These are phyloP conservation scores for Nepenthes alata DNA, from an alignment of 179 eudicot genomes.

Conservation along the genomic window DNA sequence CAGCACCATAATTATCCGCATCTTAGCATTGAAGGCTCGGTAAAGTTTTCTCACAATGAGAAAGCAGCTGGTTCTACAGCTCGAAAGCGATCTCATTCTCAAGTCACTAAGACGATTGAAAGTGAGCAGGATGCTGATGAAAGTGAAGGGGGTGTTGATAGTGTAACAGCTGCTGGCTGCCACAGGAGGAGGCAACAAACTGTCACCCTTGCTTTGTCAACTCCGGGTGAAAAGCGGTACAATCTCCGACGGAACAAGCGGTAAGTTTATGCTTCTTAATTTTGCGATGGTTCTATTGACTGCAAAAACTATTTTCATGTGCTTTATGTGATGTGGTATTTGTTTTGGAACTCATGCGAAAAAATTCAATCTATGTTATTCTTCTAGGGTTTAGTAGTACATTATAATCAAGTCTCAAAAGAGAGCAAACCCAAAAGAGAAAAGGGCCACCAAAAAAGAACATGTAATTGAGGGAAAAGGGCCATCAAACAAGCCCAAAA, in stretches of 20 bases:
- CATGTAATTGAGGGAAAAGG: no score
- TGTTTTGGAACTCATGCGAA: no score
- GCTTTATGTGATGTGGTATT: background rate
- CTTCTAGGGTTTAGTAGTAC: no score
- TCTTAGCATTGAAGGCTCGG: constrained; percentile 24
- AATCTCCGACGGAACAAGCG: constrained; percentile 63
- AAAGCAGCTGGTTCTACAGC: constrained; percentile 19
- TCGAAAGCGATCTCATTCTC: constrained; percentile 48
- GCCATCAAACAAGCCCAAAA: no score
- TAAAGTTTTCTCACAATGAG: constrained; percentile 23
- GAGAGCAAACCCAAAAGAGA: no score
- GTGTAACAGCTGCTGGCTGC: constrained; percentile 54
- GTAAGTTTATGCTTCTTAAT: constrained; percentile 34
- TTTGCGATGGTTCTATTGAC: background rate
- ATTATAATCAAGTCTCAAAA: no score
- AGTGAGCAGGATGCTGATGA: constrained; percentile 46
- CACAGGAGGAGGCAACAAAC: constrained; percentile 73
- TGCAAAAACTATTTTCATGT: background rate
- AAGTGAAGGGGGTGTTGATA: constrained; percentile 68
- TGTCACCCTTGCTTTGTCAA: constrained; percentile 28
- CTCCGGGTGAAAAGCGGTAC: constrained; percentile 62
- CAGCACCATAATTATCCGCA: constrained; percentile 22
- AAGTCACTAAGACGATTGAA: constrained; percentile 42
- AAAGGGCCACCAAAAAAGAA: no score
- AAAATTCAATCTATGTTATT: no score